A percentile compares a stretch with the other conserved stretches of the same genome.
Evolutionary conservation across 257 asterid species (phyloP).

Genomic region (Voacanga thouarsii): DNA sequence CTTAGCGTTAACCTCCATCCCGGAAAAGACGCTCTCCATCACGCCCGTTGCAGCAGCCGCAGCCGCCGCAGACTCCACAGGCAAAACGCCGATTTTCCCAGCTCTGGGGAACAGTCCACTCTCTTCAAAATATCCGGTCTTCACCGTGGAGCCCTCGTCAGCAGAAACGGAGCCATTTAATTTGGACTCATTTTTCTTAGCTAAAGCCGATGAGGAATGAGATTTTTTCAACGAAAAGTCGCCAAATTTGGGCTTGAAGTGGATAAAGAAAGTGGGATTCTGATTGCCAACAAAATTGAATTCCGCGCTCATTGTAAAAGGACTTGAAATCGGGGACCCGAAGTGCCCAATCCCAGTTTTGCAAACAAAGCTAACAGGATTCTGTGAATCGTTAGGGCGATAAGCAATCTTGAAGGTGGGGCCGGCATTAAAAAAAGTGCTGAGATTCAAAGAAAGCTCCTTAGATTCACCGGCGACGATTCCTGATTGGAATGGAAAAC

Average conservation of each 20-base stretch:
- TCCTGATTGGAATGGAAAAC: constrained; percentile 81
- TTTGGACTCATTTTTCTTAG: constrained; percentile 32
- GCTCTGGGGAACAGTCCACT: constrained; percentile 32
- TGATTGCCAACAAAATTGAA: constrained; percentile 58
- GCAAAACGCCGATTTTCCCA: constrained; percentile 28
- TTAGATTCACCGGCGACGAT: constrained; percentile 77
- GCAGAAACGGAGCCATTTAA: constrained; percentile 19
- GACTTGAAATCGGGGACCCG: constrained; percentile 81
- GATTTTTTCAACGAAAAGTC: constrained; percentile 68
- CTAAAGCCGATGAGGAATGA: constrained; percentile 52
- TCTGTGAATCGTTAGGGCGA: constrained; percentile 73
- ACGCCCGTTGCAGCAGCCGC: constrained; percentile 53
- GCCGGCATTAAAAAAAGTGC: constrained; percentile 67
- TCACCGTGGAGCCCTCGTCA: constrained; percentile 28
- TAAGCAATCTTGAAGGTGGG: constrained; percentile 67
- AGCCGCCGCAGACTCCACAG: constrained; percentile 38
- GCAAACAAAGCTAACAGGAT: constrained; percentile 75
- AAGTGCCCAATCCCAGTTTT: constrained; percentile 80
- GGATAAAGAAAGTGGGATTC: constrained; percentile 79
- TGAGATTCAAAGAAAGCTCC: constrained; percentile 62
- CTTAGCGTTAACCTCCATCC: constrained; percentile 57
- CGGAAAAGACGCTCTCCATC: constrained; percentile 47
- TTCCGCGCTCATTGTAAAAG: constrained; percentile 89
- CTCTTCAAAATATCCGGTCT: constrained; percentile 24
- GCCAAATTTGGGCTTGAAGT: constrained; percentile 79